Base-by-base conservation (phyloP, 169 alveolate species). In the Pseudocohnilembus persalinus region DNA sequence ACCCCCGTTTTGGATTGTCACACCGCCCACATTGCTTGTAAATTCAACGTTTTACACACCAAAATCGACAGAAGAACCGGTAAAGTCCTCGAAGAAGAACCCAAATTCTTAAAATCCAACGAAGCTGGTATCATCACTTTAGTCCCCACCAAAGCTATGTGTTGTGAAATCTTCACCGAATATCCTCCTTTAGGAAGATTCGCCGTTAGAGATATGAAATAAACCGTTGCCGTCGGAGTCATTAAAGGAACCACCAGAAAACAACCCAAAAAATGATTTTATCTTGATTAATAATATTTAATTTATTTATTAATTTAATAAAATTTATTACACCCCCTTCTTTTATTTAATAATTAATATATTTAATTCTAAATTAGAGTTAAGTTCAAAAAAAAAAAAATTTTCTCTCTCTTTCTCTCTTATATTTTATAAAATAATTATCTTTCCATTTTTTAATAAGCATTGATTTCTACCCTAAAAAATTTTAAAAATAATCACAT, bases 161-260 rank as follows among this genome's bases (percentile, higher is more conserved):
- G 97, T 86, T 99, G 97, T 86, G 99, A 99, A 91, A 90, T 99
- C 73, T 98, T 98, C 96, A 90, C 98, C 29, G 98, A 97, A 88
- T 98, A 98, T 91, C 99, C 99, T 82, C 99, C 99, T 31, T 98
- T 99, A 65, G 99, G 99, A 68, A 98, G 99, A 93, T 99, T 98
- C 92, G 99, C 99, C 81, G 99, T 99, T 76, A 96, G 99, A 91
- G 99, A 98, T 96, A 98, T 98, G 99, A 98, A 97, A 93, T 98
- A 97, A 91, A 99, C 99, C 72, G 99, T 98, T 89, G 99, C 99
- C 68, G 99, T 99, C 86, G 99, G 99, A 85, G 99, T 98, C 80
- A 98, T 98, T 93, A 98, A 98, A 97, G 95, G 96, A 63, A 99
- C 97, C 78, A 98, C 93, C 86, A 98, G 98, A 99, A 98, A 98